phyloP scores from a whole-genome alignment of 352 stramenopile species.

The Phytophthora sp. region DNA sequence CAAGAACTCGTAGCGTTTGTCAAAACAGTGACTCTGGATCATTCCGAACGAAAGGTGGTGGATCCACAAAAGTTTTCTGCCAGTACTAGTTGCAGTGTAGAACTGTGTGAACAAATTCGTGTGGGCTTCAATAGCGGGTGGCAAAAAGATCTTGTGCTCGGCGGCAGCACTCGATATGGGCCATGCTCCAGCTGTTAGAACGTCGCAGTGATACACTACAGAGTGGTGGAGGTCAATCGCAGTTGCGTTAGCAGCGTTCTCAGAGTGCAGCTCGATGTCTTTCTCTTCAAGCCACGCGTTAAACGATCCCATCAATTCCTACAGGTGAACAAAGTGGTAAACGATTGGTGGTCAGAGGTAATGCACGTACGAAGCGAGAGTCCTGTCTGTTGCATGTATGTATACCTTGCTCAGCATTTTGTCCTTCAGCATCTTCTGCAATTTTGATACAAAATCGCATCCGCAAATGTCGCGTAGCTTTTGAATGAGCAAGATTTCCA shows the following conservation, averaged over 20 bases:
- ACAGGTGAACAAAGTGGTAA: not conserved
- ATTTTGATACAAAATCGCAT: constrained; percentile 87
- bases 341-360: no score
- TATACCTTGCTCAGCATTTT: constrained; percentile 84
- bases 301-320: constrained; percentile 77
- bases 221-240: constrained; percentile 67
- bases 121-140: constrained; percentile 59
- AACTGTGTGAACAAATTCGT: constrained; percentile 84
- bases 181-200: constrained; percentile 85
- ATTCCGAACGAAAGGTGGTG: constrained; percentile 81
- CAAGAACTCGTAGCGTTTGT: constrained; percentile 81
- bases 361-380: not conserved
- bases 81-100: constrained; percentile 77
- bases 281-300: constrained; percentile 76
- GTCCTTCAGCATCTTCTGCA: constrained; percentile 91
- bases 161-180: constrained; percentile 72
- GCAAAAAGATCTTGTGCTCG: constrained; percentile 64
- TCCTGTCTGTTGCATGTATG: no score
- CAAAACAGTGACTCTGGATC: constrained; percentile 70
- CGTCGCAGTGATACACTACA: constrained; percentile 74
- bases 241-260: constrained; percentile 39
- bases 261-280: constrained; percentile 49
- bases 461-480: constrained; percentile 88
- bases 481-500: constrained; percentile 81
- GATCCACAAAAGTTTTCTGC: constrained; percentile 81